A percentile compares a stretch with the other conserved stretches of the same genome.
These are phyloP conservation scores for Alternaria atra DNA, from an alignment of 2,329 filamentous ascomycete species.

Conservation along the genomic window DNA sequence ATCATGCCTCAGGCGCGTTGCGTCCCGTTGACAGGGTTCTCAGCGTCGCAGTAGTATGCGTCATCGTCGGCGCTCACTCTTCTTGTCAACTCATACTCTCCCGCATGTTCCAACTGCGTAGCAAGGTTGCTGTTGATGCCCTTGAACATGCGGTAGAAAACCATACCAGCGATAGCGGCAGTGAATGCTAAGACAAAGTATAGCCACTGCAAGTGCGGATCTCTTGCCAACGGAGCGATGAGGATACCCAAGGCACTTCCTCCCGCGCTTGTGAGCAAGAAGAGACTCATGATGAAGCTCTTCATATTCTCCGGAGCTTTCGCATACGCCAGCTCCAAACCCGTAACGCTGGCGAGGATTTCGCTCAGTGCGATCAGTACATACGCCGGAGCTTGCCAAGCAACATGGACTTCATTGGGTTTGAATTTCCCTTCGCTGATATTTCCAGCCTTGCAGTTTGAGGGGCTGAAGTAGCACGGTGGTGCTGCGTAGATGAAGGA, in stretches of 20 bases:
- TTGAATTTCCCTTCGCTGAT: slow-evolving; percentile 39
- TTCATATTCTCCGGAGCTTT: slow-evolving; percentile 59
- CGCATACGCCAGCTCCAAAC: slow-evolving; percentile 58
- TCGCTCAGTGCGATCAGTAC: slow-evolving; percentile 57
- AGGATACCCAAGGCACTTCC: slow-evolving; percentile 69
- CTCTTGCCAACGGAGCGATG: slow-evolving; percentile 66
- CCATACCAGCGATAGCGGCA: slow-evolving; percentile 58
- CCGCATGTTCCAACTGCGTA: too few relatives aligned
- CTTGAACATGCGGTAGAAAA: slow-evolving; percentile 65
- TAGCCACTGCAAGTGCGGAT: slow-evolving; percentile 74
- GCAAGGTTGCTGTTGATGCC: too few relatives aligned
- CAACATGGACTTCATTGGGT: slow-evolving; percentile 57
- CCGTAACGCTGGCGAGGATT: slow-evolving; percentile 59
- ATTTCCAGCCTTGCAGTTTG: slow-evolving; percentile 49
- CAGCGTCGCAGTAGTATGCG: too few relatives aligned
- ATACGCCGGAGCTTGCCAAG: slow-evolving; percentile 57
- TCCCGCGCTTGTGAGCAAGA: slow-evolving; percentile 67
- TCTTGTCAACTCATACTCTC: slow-evolving; percentile 27
- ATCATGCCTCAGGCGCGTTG: background rate
- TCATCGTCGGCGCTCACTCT: slow-evolving; percentile 9
- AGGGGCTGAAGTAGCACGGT: slow-evolving; percentile 61
- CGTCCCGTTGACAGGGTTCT: too few relatives aligned
- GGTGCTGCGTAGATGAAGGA: slow-evolving; percentile 63
- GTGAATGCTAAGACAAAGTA: slow-evolving; percentile 66
- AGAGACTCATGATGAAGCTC: slow-evolving; percentile 63